phyloP scores from a whole-genome alignment of 441 rosid genomes.

The Pelargonium australe region DNA sequence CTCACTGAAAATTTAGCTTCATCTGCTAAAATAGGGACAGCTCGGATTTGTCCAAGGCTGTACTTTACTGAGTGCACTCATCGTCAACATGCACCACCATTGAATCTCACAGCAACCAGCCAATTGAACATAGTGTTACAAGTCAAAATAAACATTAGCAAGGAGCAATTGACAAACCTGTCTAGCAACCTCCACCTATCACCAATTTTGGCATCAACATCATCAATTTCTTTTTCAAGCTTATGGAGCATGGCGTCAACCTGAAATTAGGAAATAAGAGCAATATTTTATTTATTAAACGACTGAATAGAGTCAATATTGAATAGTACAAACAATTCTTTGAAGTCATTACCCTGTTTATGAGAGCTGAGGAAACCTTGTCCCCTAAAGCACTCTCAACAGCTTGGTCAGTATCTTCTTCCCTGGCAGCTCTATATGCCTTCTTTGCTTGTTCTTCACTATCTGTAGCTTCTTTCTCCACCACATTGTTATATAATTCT shows the following conservation, averaged over 20 bases:
- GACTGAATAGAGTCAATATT: no score
- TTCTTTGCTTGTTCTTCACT: conserved; percentile 63
- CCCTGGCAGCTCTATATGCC: conserved; percentile 79
- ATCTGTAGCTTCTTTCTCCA: conserved; percentile 71
- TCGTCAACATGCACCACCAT: no score
- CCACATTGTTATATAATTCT: conserved; percentile 73
- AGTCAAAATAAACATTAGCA: no score
- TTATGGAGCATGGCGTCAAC: conserved; percentile 93
- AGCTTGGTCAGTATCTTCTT: conserved; percentile 53
- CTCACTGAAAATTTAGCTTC: background rate
- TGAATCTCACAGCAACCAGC: no score
- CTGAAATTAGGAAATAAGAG: conserved; percentile 28
- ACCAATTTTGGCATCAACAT: conserved; percentile 84
- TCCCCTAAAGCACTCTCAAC: conserved; percentile 44
- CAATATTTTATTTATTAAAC: background rate
- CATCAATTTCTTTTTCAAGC: conserved; percentile 88
- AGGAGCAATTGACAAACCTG: conserved; percentile 45
- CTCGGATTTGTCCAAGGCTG: no score
- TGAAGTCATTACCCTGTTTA: conserved; percentile 47
- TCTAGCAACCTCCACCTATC: conserved; percentile 82
- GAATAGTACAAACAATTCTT: background rate
- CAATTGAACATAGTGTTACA: no score
- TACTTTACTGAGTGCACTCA: no score
- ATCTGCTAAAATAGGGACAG: background rate
- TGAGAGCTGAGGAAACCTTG: conserved; percentile 54